Percentiles rank a stretch among this genome's conserved stretches.
phyloP scores from a whole-genome alignment of 2,329 filamentous ascomycete genomes.

The Penicillium verrucosum region DNA sequence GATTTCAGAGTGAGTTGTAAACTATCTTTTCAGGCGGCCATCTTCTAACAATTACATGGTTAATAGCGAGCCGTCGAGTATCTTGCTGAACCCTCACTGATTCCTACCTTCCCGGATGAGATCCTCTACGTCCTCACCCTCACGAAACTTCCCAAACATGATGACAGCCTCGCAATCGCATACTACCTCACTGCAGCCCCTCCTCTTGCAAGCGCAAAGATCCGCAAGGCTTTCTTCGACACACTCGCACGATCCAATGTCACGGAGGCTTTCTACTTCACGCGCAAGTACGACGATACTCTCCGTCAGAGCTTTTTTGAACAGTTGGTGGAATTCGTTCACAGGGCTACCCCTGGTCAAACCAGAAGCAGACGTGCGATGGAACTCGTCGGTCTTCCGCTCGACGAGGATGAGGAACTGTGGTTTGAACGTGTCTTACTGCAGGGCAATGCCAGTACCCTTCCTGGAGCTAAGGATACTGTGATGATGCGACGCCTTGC shows the following conservation, averaged over 20 bases:
- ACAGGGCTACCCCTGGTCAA: constrained; percentile 43
- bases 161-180: constrained; percentile 66
- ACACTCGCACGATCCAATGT: constrained; percentile 66
- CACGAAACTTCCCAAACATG: constrained; percentile 53
- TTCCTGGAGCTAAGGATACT: constrained; percentile 68
- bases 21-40: background rate
- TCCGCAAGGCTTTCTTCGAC: constrained; percentile 65
- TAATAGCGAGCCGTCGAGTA: constrained; percentile 65
- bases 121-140: constrained; percentile 69
- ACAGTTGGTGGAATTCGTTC: constrained; percentile 59
- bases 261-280: constrained; percentile 70
- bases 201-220: constrained; percentile 61
- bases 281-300: constrained; percentile 60
- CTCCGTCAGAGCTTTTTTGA: constrained; percentile 65
- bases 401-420: constrained; percentile 66
- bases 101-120: constrained; percentile 78
- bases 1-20: constrained; percentile 57
- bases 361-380: constrained; percentile 55
- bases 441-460: constrained; percentile 60
- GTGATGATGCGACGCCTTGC: constrained; percentile 71
- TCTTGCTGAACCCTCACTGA: constrained; percentile 74
- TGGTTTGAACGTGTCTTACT: constrained; percentile 72
- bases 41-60: background rate
- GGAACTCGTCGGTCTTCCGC: constrained; percentile 69
- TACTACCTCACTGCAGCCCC: constrained; percentile 77